Evolutionary conservation across 768 basidiomycete genomes (phyloP), one percentile per base, ranked within the genome.

Genomic region (Auriscalpium vulgare): DNA sequence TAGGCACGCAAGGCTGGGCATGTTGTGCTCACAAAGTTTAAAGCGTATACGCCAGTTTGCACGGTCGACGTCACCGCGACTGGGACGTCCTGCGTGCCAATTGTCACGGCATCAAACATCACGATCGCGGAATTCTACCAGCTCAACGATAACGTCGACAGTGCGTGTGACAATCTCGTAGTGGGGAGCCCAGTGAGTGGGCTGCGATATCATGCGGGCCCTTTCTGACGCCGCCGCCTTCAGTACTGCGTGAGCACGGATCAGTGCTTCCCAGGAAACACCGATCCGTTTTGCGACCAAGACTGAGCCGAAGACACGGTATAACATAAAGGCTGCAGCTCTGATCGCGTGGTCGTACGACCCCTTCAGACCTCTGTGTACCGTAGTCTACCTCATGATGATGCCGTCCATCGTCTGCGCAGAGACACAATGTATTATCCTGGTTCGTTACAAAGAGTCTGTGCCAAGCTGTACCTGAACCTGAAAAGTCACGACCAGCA

Each of bases 61-160:
- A 59, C 59, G 36, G 50, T 52, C n/a, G 55, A 60, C 16, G 38
- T 3, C 1, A 59, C 54, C 8, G 57, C 57, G 35, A 54, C 57
- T 34, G 19, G 2, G 6, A 29, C 19, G 23, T 38, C 50, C 10
- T 60, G 59, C 43, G 14, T 37, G 11, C 37, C 1, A 17, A 45
- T 60, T 4, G 47, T 50, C 5, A 16, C 23, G 5, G 6, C 16
- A 2, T 55, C 37, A 40, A 45, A 52, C 16, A 43, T 60, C 46
- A 50, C 50, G 11, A 0, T 9, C 17, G 2, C 0, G n/a, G 2
- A 36, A 1, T 60, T 60, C 29, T 37, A 53, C 17, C 2, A 38
- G 7, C 58, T 51, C n/a, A 60, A 60, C 13, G 50, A 55, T 40
- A 9, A 59, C 4, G 54, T 59, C 38, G 19, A 59, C 13, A 6